Conservation (phyloP, 805 yeast genomes). For the Wickerhamia fluorescens region DNA sequence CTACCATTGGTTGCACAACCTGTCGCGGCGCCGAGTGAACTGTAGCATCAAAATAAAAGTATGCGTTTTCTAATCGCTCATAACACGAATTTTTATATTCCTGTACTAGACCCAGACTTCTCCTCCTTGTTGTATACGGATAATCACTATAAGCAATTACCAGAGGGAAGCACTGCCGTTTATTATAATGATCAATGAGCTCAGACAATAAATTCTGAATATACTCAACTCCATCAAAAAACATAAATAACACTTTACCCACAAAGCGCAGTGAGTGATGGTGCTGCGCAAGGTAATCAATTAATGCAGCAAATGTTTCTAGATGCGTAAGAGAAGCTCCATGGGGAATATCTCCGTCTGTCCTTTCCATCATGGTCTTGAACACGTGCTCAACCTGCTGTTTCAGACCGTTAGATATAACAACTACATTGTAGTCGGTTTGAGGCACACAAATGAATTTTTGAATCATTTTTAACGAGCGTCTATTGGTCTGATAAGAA, state of each 20-base stretch:
- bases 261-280: constrained; percentile 8
- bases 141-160: no score
- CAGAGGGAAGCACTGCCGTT: no score
- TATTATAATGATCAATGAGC: constrained; percentile 21
- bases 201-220: constrained; percentile 25
- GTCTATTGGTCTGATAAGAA: constrained; percentile 21
- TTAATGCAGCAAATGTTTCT: constrained; percentile 15
- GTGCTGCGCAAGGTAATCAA: constrained; percentile 9
- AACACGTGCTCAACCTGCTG: constrained; percentile 20
- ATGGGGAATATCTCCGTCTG: constrained; percentile 15
- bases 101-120: no score
- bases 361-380: constrained; percentile 14
- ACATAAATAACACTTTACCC: constrained; percentile 31
- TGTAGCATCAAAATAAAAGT: constrained; percentile 28
- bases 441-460: constrained; percentile 27
- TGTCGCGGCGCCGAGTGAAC: constrained; percentile 7
- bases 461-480: constrained; percentile 29
- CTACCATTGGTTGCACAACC: constrained; percentile 2
- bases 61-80: constrained; percentile 18
- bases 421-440: constrained; percentile 25
- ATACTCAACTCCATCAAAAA: constrained; percentile 26
- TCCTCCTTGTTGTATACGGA: no score
- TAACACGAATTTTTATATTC: constrained; percentile 4
- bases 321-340: constrained; percentile 19
- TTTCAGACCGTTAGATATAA: constrained; percentile 29